These are phyloP conservation scores for Baudoinia panamericana DNA, from an alignment of 495 filamentous ascomycete species.

Conservation along the genomic window DNA sequence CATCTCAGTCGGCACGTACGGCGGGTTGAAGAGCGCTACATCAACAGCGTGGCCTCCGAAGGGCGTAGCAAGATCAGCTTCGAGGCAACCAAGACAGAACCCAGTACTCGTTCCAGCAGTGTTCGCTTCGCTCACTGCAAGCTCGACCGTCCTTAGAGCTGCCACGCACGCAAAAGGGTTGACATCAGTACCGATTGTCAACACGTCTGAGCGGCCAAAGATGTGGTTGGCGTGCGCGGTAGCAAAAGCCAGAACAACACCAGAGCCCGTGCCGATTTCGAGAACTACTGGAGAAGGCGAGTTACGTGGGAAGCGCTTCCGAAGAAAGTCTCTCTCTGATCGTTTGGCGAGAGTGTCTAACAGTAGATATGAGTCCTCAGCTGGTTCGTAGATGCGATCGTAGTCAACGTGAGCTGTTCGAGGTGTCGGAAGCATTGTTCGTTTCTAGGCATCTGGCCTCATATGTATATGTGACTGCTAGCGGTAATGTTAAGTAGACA, in stretches of 20 bases:
- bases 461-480: too few species aligned
- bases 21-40: conserved; percentile 88
- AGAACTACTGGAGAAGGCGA: conserved; percentile 48
- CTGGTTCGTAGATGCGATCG: conserved; percentile 74
- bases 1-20: conserved; percentile 79
- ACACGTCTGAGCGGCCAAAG: conserved; percentile 55
- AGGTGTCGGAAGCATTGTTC: conserved; percentile 93
- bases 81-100: conserved; percentile 46
- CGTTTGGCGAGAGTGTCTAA: conserved; percentile 77
- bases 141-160: conserved; percentile 46
- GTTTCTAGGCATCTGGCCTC: too few species aligned
- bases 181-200: conserved; percentile 66
- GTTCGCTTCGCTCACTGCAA: conserved; percentile 33
- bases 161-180: conserved; percentile 68
- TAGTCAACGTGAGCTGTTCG: conserved; percentile 81
- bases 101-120: background rate
- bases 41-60: conserved; percentile 50
- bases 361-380: conserved; percentile 90
- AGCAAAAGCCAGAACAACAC: conserved; percentile 77
- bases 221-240: conserved; percentile 59
- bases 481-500: too few species aligned
- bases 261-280: conserved; percentile 86
- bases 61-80: conserved; percentile 50
- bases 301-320: conserved; percentile 39
- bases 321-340: conserved; percentile 59